These are phyloP conservation scores for Eimeria nieschulzi DNA, from an alignment of 169 alveolate species.

Conservation along the genomic window DNA sequence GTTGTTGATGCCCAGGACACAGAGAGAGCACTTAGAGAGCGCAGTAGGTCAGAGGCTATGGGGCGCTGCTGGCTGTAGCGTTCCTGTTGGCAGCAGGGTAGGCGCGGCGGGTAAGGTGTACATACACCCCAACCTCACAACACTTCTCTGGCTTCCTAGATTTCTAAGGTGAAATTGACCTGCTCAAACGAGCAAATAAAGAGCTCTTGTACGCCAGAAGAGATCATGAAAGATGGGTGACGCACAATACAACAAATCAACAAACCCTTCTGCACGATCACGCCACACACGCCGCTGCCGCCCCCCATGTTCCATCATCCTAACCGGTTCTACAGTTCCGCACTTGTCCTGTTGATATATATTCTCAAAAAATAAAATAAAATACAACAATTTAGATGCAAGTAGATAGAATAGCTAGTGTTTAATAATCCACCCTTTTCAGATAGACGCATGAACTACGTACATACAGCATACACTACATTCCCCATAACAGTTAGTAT, in stretches of 20 bases:
- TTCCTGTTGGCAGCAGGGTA: conserved; percentile 46
- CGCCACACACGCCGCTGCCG: conserved; percentile 47
- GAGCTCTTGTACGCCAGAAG: neutral
- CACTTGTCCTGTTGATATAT: too few relatives aligned
- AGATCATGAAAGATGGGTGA: neutral
- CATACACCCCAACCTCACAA: conserved; percentile 32
- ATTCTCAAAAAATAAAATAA: too few relatives aligned
- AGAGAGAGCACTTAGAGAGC: neutral
- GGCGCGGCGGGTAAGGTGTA: conserved; percentile 47
- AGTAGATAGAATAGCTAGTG: too few relatives aligned
- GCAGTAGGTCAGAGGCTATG: conserved; percentile 24
- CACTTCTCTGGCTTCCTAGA: conserved; percentile 17
- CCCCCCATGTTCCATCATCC: conserved; percentile 12
- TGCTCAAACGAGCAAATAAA: neutral
- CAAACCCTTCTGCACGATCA: conserved; percentile 19
- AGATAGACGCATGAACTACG: too few relatives aligned
- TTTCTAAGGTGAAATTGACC: conserved; percentile 19
- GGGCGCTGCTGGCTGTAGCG: conserved; percentile 45
- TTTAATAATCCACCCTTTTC: too few relatives aligned
- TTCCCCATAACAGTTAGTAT: too few relatives aligned
- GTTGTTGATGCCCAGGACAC: neutral
- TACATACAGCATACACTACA: too few relatives aligned
- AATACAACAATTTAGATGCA: too few relatives aligned
- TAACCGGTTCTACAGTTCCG: neutral
- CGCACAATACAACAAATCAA: neutral